Conservation (phyloP, 306 rosid species). For the Aeschynomene evenia region DNA sequence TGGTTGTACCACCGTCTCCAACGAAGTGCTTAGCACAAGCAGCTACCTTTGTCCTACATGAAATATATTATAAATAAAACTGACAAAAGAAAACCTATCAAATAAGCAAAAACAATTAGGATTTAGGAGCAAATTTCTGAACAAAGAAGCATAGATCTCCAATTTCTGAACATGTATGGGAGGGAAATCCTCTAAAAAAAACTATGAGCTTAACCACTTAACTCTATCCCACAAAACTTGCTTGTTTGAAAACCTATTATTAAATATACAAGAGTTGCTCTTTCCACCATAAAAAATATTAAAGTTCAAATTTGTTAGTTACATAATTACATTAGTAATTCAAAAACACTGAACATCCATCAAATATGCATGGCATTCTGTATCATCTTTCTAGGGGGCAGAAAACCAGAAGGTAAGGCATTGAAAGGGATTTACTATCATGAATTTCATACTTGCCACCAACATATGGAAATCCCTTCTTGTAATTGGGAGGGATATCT, state of each 20-base stretch:
- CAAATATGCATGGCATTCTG: neutral
- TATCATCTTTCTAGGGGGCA: neutral
- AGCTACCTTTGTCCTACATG: conserved; percentile 77
- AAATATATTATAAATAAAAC: neutral
- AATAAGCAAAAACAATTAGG: too few relatives aligned
- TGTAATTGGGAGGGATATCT: conserved; percentile 55
- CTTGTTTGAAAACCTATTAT: too few relatives aligned
- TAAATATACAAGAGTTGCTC: neutral
- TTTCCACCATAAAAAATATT: neutral
- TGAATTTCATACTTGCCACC: conserved; percentile 72
- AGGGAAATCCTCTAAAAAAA: too few relatives aligned
- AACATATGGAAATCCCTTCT: conserved; percentile 76
- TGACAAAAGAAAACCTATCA: too few relatives aligned
- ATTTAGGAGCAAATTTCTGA: too few relatives aligned
- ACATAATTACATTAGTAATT: neutral
- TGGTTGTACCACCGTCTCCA: conserved; percentile 91
- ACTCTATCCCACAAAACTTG: too few relatives aligned
- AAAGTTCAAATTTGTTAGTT: neutral
- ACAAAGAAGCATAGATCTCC: too few relatives aligned
- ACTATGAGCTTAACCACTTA: too few relatives aligned
- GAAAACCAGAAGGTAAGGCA: conserved; percentile 1
- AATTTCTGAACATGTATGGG: too few relatives aligned
- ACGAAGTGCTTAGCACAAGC: conserved; percentile 99
- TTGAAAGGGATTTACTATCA: neutral
- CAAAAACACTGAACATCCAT: conserved; percentile 14